Base-by-base conservation (phyloP, 306 rosid species). In the Elaeagnus macrophylla region DNA sequence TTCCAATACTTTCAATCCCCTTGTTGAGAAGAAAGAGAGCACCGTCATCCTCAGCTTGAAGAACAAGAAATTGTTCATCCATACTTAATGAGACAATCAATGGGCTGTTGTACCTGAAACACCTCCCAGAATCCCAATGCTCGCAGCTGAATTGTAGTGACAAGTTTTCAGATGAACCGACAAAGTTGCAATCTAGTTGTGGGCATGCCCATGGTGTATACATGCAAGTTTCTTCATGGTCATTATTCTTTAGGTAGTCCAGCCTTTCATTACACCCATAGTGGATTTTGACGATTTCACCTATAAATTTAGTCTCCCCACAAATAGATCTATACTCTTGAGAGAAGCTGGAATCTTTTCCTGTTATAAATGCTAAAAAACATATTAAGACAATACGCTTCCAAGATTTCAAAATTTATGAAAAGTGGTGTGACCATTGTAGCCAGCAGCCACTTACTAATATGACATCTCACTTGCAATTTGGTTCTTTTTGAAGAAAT, bases 181-280 rank as follows among this genome's bases (percentile, higher is more conserved):
- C 50, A 48, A 65, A 64, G 41, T 25, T 54, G 69, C 79, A 75
- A 32, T 13, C 55, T 35, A 20, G 69, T 36, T 60, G 61, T 15
- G 80, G 80, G 53, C 80, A 75, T n/a, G 67, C 41, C 57, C 80
- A 75, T 15, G 80, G 80, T 8, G 64, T 50, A 59, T 61, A 58
- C 11, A 35, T 14, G 70, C 80, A 70, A 3, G 63, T 53, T 56
- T 48, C 63, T 42, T 62, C 73, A 54, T 75, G 77, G 41, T 53
- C 49, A 37, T 43, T 51, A 15, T 47, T 51, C 53, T 49, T 54
- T 48, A 57, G 20, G 45, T 42, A 65, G 14, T 61, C 64, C 54
- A 75, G 51, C n/a, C 9, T 61, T 57, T 69, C 72, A 37, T 52
- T 54, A 61, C 76, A 75, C 10, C 80, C 73, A 10, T 61, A 70